A percentile compares a stretch with the other conserved stretches of the same genome.
These are phyloP conservation scores for Calamus simplicifolius DNA, from an alignment of 176 grass and related monocot species.

Conservation along the genomic window DNA sequence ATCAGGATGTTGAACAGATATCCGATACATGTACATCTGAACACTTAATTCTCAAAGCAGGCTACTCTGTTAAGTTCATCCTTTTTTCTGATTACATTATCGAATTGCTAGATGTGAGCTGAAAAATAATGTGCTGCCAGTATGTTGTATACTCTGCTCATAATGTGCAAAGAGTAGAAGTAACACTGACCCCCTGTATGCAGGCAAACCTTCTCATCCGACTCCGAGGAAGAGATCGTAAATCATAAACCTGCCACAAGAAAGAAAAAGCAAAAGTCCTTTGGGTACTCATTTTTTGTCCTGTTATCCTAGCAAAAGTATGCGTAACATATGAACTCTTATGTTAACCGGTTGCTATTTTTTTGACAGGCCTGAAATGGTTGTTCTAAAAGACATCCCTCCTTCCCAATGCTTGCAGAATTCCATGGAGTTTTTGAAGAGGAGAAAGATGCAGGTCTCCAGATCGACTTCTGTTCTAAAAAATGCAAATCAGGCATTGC, in stretches of 20 bases:
- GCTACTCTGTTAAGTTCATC: too few species aligned
- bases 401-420: slow-evolving; percentile 39
- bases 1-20: too few species aligned
- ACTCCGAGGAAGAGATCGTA: slow-evolving; percentile 74
- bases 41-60: too few species aligned
- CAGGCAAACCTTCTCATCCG: slow-evolving; percentile 75
- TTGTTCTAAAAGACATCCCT: slow-evolving; percentile 64
- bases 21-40: too few species aligned
- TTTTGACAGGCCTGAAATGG: slow-evolving; percentile 62
- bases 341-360: slow-evolving; percentile 5
- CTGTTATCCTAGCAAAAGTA: not conserved
- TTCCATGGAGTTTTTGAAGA: slow-evolving; percentile 59
- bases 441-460: slow-evolving; percentile 43
- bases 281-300: slow-evolving; percentile 39
- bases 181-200: not conserved
- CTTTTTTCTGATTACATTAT: too few species aligned
- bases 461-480: slow-evolving; percentile 24
- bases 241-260: slow-evolving; percentile 40
- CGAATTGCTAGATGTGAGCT: too few species aligned
- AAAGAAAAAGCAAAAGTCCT: slow-evolving; percentile 45
- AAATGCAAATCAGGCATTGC: slow-evolving; percentile 28
- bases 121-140: too few species aligned
- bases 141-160: too few species aligned
- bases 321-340: not conserved
- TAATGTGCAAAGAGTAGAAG: too few species aligned